phyloP scores from a whole-genome alignment of 1,139 yeast genomes.

The Sugiyamaella japonica region DNA sequence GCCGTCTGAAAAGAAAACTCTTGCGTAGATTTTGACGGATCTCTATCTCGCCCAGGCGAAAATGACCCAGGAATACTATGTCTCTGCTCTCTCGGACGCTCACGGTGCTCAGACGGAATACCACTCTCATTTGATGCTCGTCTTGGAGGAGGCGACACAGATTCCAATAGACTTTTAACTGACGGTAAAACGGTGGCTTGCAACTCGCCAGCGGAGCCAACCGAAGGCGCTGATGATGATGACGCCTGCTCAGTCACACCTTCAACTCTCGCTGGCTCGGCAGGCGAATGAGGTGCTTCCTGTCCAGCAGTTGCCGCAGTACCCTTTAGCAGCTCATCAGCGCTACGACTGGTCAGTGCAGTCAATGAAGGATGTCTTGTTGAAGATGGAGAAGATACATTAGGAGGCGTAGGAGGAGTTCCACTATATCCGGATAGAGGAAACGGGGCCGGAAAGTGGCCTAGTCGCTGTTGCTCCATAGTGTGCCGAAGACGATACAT shows the following conservation, averaged over 20 bases:
- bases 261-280: no score
- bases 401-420: slow-evolving; percentile 15
- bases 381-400: slow-evolving; percentile 1
- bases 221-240: no score
- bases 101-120: slow-evolving; percentile 1
- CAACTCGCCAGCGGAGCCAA: background rate
- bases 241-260: no score
- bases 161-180: slow-evolving; percentile 6
- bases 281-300: background rate
- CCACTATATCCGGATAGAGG: background rate
- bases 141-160: slow-evolving; percentile 9
- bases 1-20: background rate
- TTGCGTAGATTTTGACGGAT: background rate
- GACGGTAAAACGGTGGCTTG: slow-evolving; percentile 13
- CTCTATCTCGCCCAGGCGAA: slow-evolving; percentile 1
- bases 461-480: background rate
- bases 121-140: slow-evolving; percentile 5
- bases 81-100: background rate
- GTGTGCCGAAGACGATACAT: slow-evolving; percentile 16
- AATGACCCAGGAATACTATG: slow-evolving; percentile 3
- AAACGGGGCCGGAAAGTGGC: slow-evolving; percentile 8
- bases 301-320: slow-evolving; percentile 1
- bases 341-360: background rate
- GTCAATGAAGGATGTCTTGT: background rate
- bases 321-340: background rate